These are phyloP conservation scores for Phascolomyces articulosus DNA, from an alignment of 371 early-diverging fungal genomes.

Conservation along the genomic window DNA sequence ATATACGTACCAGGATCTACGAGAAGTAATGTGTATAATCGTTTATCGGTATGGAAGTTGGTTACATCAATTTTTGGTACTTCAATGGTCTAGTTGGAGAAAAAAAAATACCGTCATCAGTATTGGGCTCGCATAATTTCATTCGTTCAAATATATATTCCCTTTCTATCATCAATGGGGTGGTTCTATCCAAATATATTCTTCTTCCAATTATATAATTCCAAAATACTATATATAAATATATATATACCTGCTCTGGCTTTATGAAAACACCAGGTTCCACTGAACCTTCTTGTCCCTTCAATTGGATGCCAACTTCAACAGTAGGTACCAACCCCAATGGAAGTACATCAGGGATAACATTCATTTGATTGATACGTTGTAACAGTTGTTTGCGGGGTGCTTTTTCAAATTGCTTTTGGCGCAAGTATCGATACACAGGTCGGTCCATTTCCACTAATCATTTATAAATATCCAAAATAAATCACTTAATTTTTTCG, in stretches of 20 bases:
- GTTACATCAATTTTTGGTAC: constrained; percentile 62
- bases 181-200: too few relatives aligned
- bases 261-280: constrained; percentile 63
- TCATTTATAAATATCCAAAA: not conserved
- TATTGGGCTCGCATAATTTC: too few relatives aligned
- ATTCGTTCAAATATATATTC: too few relatives aligned
- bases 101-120: too few relatives aligned
- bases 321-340: constrained; percentile 52
- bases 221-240: too few relatives aligned
- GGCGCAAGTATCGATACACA: constrained; percentile 73
- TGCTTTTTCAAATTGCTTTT: constrained; percentile 66
- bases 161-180: too few relatives aligned
- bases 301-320: constrained; percentile 52
- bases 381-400: constrained; percentile 69
- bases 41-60: constrained; percentile 70
- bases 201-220: too few relatives aligned
- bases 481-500: not conserved
- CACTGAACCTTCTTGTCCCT: constrained; percentile 31
- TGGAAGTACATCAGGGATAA: constrained; percentile 76
- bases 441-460: constrained; percentile 71
- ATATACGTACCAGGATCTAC: constrained; percentile 63
- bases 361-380: constrained; percentile 79
- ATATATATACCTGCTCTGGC: constrained; percentile 51
- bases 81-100: constrained; percentile 52
- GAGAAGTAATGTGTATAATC: constrained; percentile 74